Percentiles rank a stretch among this genome's conserved stretches.
phyloP scores from a whole-genome alignment of 164 flowering plant genomes.

The Nelumbo lutea region DNA sequence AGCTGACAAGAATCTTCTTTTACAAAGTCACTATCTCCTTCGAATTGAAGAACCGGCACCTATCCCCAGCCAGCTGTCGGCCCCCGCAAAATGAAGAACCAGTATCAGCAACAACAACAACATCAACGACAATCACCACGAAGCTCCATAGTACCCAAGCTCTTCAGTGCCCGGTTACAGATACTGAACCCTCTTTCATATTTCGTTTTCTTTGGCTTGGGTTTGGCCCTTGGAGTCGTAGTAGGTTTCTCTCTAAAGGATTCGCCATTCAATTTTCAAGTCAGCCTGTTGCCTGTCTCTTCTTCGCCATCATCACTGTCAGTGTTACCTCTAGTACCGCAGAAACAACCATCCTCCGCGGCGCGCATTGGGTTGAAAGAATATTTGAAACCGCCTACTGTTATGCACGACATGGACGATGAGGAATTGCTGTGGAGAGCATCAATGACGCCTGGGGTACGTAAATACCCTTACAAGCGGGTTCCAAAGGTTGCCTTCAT shows the following conservation, averaged over 20 bases:
- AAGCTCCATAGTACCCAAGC: not conserved
- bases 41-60: too few relatives aligned
- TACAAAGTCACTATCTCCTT: too few relatives aligned
- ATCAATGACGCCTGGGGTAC: constrained; percentile 37
- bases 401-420: constrained; percentile 42
- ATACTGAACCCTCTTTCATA: constrained; percentile 3
- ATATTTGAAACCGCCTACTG: constrained; percentile 21
- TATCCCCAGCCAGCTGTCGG: too few relatives aligned
- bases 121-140: too few relatives aligned
- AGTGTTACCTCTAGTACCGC: not conserved
- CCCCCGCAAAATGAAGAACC: too few relatives aligned
- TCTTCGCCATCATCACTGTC: constrained; percentile 1
- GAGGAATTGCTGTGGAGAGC: constrained; percentile 51
- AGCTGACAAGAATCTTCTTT: too few relatives aligned
- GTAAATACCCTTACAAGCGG: constrained; percentile 23
- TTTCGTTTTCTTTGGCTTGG: constrained; percentile 12
- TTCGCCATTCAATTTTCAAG: not conserved
- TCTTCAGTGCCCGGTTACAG: not conserved
- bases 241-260: constrained; percentile 4
- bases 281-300: not conserved
- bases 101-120: too few relatives aligned
- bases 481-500: constrained; percentile 60
- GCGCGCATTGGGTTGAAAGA: constrained; percentile 17
- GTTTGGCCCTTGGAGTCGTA: constrained; percentile 19
- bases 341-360: not conserved